phyloP scores from a whole-genome alignment of 805 yeast species.

The Starmerella etchellsii region DNA sequence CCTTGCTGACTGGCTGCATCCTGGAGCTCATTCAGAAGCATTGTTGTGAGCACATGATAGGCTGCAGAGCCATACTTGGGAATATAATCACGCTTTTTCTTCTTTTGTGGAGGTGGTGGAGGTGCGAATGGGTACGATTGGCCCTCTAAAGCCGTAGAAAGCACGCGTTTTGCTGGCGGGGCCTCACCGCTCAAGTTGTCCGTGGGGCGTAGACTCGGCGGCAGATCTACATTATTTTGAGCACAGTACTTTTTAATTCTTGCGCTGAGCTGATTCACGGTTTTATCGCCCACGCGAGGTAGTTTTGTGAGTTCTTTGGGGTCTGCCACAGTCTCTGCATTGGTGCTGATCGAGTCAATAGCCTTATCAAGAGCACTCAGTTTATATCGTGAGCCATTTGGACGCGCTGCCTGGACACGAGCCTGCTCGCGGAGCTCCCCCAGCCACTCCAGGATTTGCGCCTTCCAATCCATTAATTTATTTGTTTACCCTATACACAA shows the following conservation, averaged over 20 bases:
- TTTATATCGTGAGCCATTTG: constrained; percentile 11
- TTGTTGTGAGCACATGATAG: constrained; percentile 17
- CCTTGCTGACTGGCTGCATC: constrained; percentile 34
- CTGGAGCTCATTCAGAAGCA: constrained; percentile 16
- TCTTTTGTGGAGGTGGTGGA: constrained; percentile 12
- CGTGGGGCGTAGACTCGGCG: constrained; percentile 25
- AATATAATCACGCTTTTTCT: constrained; percentile 17
- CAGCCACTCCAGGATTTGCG: constrained; percentile 24
- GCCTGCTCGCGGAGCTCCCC: constrained; percentile 20
- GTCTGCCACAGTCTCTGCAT: constrained; percentile 5
- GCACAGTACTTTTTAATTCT: constrained; percentile 43
- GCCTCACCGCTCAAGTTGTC: neutral
- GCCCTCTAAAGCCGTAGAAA: constrained; percentile 1
- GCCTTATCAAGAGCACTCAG: constrained; percentile 10
- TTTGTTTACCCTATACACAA: no score
- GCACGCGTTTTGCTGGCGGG: constrained; percentile 1
- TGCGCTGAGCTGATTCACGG: constrained; percentile 39
- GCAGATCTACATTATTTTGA: constrained; percentile 37
- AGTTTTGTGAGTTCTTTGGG: constrained; percentile 47
- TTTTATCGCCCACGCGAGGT: constrained; percentile 60
- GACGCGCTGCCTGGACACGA: constrained; percentile 8
- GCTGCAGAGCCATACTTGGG: constrained; percentile 19
- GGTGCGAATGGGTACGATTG: constrained; percentile 13
- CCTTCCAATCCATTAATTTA: constrained; percentile 22
- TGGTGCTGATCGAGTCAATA: constrained; percentile 5